phyloP scores from a whole-genome alignment of 2,329 filamentous ascomycete species.

The Beauveria scarabaeidicola region DNA sequence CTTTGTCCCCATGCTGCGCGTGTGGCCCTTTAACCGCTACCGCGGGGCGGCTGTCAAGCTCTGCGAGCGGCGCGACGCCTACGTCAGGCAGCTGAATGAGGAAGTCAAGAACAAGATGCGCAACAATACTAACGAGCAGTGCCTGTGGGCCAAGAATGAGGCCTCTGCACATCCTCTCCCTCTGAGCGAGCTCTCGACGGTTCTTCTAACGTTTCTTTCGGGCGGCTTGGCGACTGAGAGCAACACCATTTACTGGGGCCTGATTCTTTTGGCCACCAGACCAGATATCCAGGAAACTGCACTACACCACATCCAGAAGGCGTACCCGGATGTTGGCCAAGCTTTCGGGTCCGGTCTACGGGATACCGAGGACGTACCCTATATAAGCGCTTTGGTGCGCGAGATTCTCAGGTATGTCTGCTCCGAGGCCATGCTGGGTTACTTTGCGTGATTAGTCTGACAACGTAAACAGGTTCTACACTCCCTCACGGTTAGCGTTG shows the following conservation, averaged over 20 bases:
- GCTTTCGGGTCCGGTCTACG: not conserved
- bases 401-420: not conserved
- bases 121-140: not conserved
- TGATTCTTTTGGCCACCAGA: not conserved
- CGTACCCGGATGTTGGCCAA: not conserved
- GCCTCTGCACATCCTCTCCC: not conserved
- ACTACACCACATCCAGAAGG: not conserved
- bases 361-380: not conserved
- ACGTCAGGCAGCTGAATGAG: not conserved
- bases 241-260: constrained; percentile 1
- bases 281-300: not conserved
- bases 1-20: not conserved
- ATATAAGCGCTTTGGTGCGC: constrained; percentile 3
- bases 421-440: not conserved
- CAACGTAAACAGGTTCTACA: not conserved
- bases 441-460: not conserved
- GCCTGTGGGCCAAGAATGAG: constrained; percentile 1
- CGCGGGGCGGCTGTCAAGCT: not conserved
- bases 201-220: not conserved
- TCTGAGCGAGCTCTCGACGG: not conserved
- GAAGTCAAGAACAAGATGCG: constrained; percentile 1
- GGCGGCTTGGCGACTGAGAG: constrained; percentile 2
- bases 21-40: constrained; percentile 1
- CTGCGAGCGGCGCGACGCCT: constrained; percentile 4
- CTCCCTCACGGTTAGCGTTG: not conserved